Conservation (phyloP, 495 filamentous ascomycete genomes). For the Echria macrotheca region DNA sequence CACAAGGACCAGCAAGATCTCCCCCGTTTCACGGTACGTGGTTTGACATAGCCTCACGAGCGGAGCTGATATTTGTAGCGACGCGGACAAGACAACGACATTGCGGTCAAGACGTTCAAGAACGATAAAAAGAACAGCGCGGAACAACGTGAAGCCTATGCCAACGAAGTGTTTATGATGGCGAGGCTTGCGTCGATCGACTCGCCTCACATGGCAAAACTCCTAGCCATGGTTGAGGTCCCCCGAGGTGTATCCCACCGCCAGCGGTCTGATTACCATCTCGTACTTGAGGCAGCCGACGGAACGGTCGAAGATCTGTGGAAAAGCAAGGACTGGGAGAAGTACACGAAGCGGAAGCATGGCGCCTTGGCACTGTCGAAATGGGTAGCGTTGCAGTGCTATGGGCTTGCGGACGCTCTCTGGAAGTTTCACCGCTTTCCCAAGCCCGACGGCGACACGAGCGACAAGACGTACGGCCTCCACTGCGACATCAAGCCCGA, state of each 20-base stretch:
- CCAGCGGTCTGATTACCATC: neutral
- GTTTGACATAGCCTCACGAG: too few relatives aligned
- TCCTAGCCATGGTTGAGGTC: neutral
- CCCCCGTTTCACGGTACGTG: neutral
- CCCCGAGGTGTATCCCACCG: neutral
- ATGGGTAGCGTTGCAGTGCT: neutral
- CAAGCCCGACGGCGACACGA: neutral
- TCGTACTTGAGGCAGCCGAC: neutral
- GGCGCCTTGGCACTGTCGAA: neutral
- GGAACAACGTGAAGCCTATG: neutral
- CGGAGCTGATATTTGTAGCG: too few relatives aligned
- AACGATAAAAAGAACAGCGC: neutral
- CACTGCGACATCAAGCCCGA: constrained; percentile 4
- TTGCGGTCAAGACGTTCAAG: constrained; percentile 1
- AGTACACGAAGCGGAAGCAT: neutral
- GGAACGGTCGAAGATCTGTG: neutral
- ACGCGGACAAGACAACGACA: neutral
- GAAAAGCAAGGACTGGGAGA: neutral
- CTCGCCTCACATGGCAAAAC: neutral
- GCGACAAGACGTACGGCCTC: neutral
- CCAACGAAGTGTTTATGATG: neutral
- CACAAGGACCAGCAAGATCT: neutral
- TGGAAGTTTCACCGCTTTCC: neutral
- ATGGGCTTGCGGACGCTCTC: neutral
- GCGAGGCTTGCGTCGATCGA: neutral